phyloP scores from a whole-genome alignment of 805 yeast species.

The Candida chilensis region DNA sequence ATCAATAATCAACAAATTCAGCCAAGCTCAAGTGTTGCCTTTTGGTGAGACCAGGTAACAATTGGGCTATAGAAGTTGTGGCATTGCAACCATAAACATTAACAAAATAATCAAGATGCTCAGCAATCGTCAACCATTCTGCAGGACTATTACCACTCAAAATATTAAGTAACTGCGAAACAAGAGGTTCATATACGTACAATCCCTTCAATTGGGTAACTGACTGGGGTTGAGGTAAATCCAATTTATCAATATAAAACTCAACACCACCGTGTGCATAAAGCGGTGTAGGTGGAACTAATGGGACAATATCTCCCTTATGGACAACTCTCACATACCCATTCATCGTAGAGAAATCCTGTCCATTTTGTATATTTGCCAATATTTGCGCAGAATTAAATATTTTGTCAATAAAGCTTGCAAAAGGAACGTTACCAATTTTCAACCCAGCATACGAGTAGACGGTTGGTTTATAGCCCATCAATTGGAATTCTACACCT shows the following conservation, averaged over 20 bases:
- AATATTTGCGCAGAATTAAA: slow-evolving; percentile 28
- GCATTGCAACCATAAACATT: not conserved
- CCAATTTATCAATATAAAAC: slow-evolving; percentile 15
- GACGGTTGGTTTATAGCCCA: slow-evolving; percentile 46
- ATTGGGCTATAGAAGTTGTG: not conserved
- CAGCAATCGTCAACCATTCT: not conserved
- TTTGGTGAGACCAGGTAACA: not conserved
- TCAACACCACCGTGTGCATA: slow-evolving; percentile 25
- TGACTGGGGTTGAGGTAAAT: slow-evolving; percentile 16
- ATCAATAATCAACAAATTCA: too few species aligned
- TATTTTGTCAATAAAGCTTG: slow-evolving; percentile 39
- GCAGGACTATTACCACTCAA: not conserved
- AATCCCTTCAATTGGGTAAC: slow-evolving; percentile 5
- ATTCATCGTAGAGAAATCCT: slow-evolving; percentile 11
- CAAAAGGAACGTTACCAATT: slow-evolving; percentile 45
- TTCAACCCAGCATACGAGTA: slow-evolving; percentile 59
- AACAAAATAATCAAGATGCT: not conserved
- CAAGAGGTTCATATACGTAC: not conserved
- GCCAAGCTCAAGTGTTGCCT: too few species aligned
- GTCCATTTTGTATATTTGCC: slow-evolving; percentile 8
- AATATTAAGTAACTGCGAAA: not conserved
- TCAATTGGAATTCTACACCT: slow-evolving; percentile 49
- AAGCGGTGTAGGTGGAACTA: slow-evolving; percentile 35
- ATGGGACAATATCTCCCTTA: slow-evolving; percentile 48
- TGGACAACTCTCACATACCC: slow-evolving; percentile 52